Evolutionary conservation across 331 rosid genomes (phyloP).

Genomic region (Malus hybrid): DNA sequence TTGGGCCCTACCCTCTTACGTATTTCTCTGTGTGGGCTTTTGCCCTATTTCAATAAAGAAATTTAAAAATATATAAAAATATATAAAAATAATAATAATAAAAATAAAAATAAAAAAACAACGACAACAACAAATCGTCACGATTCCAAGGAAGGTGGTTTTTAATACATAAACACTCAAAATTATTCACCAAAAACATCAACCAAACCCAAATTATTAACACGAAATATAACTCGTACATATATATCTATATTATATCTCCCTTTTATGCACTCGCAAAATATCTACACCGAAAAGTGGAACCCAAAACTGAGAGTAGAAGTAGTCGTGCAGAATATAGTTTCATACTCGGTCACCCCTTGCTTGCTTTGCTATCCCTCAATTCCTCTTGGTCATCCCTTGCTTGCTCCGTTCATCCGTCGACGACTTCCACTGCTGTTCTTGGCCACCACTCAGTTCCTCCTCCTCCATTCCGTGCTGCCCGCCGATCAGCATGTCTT

Average conservation of each 20-base stretch:
- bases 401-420: neutral
- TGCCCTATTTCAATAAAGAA: too few relatives aligned
- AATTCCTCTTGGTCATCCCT: neutral
- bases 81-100: too few relatives aligned
- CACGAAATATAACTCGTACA: neutral
- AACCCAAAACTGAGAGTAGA: neutral
- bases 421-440: neutral
- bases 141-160: neutral
- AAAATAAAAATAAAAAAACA: too few relatives aligned
- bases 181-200: neutral
- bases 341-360: neutral
- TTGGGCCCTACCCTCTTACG: too few relatives aligned
- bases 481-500: too few relatives aligned
- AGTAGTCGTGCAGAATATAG: too few relatives aligned
- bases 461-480: neutral
- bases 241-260: too few relatives aligned
- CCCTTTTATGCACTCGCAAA: too few relatives aligned
- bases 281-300: too few relatives aligned
- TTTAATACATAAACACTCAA: neutral
- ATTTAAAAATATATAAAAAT: too few relatives aligned
- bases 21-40: too few relatives aligned
- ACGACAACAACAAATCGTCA: too few relatives aligned
- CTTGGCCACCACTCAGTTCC: neutral
- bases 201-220: neutral
- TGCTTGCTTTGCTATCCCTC: neutral